Percentiles rank a stretch among this genome's conserved stretches.
These are phyloP conservation scores for Posidonia oceanica DNA, from an alignment of 116 monocot genomes.

Conservation along the genomic window DNA sequence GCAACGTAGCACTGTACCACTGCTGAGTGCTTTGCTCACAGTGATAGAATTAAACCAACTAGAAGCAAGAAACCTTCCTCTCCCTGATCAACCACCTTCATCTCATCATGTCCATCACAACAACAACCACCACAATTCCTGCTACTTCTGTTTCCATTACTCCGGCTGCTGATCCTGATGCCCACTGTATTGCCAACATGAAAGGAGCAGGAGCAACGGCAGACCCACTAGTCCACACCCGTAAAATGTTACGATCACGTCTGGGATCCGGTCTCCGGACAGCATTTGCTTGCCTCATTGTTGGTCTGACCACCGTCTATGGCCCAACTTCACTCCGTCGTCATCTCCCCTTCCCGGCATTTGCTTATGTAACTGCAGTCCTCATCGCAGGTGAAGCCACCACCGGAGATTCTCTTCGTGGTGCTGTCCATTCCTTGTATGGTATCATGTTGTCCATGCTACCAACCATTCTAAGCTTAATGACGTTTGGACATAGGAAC, in stretches of 20 bases:
- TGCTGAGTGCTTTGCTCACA: too few species aligned
- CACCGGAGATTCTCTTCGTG: conserved; percentile 28
- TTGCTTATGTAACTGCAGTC: conserved; percentile 42
- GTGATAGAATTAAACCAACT: too few species aligned
- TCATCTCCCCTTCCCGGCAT: conserved; percentile 29
- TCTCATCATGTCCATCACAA: too few species aligned
- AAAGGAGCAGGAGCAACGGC: too few species aligned
- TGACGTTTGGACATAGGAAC: conserved; percentile 10
- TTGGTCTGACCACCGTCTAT: conserved; percentile 29
- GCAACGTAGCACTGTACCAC: too few species aligned
- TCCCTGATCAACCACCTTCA: too few species aligned
- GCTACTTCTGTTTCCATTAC: too few species aligned
- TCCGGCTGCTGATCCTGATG: too few species aligned
- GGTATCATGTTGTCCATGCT: conserved; percentile 18
- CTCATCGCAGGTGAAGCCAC: conserved; percentile 35
- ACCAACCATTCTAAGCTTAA: conserved; percentile 21
- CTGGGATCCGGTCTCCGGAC: conserved; percentile 28
- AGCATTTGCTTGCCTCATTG: conserved; percentile 31
- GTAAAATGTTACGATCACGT: conserved; percentile 17
- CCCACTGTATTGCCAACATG: too few species aligned
- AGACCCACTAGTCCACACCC: neutral
- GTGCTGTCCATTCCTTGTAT: conserved; percentile 17
- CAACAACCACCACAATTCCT: too few species aligned
- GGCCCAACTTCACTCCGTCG: conserved; percentile 12
- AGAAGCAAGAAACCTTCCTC: too few species aligned